Conservation (phyloP, 345 rosid genomes). For the Eucalyptus dawsonii region DNA sequence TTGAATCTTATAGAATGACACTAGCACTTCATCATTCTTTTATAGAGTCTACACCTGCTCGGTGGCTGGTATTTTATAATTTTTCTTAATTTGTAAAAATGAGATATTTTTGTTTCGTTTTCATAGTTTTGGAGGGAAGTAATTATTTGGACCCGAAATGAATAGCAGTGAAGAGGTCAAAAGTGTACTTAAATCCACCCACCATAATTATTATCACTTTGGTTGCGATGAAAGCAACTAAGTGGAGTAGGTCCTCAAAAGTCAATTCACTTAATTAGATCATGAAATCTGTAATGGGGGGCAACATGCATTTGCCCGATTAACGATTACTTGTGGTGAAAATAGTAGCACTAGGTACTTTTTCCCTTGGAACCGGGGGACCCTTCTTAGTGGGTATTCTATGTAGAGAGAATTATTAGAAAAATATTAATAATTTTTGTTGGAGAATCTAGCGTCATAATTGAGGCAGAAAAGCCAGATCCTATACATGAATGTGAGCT, state of each 20-base stretch:
- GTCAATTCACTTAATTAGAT: neutral
- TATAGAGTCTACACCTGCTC: neutral
- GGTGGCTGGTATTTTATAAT: neutral
- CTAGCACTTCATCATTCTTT: neutral
- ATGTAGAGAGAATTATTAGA: neutral
- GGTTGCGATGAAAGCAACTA: neutral
- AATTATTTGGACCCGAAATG: neutral
- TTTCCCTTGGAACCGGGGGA: neutral
- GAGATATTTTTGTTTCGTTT: neutral
- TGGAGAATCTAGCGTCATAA: neutral
- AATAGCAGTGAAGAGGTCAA: neutral
- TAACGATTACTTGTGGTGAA: neutral
- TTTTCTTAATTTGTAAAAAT: neutral
- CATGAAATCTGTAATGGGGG: neutral
- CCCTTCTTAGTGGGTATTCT: neutral
- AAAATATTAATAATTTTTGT: neutral
- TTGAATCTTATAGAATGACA: neutral
- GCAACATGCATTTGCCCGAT: neutral
- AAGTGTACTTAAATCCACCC: neutral
- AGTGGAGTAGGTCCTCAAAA: neutral
- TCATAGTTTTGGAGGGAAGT: neutral
- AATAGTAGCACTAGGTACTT: neutral
- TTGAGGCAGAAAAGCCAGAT: neutral
- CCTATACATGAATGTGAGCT: neutral
- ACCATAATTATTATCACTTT: neutral